A percentile compares a stretch with the other conserved stretches of the same genome.
Conservation (phyloP, 129 eudicot species). For the Cynara cardunculus region DNA sequence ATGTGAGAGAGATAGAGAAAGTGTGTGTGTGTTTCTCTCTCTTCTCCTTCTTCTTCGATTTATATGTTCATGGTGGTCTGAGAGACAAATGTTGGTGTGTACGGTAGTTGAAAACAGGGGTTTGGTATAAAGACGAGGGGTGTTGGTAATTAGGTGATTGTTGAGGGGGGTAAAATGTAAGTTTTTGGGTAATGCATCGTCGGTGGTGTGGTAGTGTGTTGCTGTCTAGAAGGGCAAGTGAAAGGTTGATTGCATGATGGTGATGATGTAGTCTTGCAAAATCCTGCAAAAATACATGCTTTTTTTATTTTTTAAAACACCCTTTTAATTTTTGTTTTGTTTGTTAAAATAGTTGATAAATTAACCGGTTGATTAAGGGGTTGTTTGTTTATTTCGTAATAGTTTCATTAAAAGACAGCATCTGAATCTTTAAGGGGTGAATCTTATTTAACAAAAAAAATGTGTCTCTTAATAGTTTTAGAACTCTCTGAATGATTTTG, state of each 20-base stretch:
- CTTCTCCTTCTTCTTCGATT: background rate
- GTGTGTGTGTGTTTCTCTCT: slow-evolving; percentile 15
- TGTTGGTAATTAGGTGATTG: background rate
- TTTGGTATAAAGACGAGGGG: slow-evolving; percentile 37
- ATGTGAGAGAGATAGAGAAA: background rate
- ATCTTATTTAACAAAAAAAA: no score
- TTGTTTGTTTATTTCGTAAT: no score
- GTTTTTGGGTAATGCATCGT: slow-evolving; percentile 28
- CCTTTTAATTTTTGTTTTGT: no score
- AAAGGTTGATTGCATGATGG: slow-evolving; percentile 25
- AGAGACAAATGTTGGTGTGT: slow-evolving; percentile 17
- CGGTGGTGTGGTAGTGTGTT: slow-evolving; percentile 39
- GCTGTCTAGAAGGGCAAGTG: slow-evolving; percentile 26
- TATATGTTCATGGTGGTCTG: slow-evolving; percentile 21
- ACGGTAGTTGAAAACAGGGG: slow-evolving; percentile 27
- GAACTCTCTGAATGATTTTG: no score
- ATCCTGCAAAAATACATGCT: background rate
- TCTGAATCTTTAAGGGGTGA: no score
- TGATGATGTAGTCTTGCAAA: background rate
- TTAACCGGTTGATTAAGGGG: no score
- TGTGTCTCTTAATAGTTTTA: no score
- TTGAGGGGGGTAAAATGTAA: slow-evolving; percentile 20
- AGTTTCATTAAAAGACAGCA: no score
- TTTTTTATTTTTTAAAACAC: no score
- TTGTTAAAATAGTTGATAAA: no score